Evolutionary conservation across 176 grass and related monocot species (phyloP).

Genomic region (Zea luxurians): DNA sequence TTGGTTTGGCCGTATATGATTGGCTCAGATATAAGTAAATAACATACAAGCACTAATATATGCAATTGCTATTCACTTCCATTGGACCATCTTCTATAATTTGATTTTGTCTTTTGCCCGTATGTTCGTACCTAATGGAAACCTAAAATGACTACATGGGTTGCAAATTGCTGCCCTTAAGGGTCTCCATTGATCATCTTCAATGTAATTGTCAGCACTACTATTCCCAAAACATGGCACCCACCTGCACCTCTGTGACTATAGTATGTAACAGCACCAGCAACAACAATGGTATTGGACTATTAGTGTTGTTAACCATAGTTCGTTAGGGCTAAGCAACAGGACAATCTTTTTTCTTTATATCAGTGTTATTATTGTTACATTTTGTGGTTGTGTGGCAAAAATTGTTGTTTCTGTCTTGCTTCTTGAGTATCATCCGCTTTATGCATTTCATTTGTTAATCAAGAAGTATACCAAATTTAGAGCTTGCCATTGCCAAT

Average conservation of each 20-base stretch:
- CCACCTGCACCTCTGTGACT: not conserved
- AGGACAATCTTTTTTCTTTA: not conserved
- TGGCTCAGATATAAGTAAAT: not conserved
- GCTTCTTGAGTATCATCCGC: not conserved
- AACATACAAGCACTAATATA: not conserved
- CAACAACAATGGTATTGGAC: not conserved
- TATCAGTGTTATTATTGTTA: not conserved
- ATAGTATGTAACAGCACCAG: not conserved
- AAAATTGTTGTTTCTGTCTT: not conserved
- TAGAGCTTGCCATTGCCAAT: not conserved
- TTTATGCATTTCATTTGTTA: not conserved
- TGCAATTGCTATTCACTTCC: not conserved
- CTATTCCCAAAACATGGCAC: not conserved
- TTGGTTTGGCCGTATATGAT: not conserved
- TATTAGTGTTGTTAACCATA: not conserved
- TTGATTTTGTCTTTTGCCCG: not conserved
- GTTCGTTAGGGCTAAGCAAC: not conserved
- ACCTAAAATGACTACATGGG: not conserved
- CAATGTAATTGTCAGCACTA: not conserved
- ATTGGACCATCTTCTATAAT: not conserved
- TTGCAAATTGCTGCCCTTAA: not conserved
- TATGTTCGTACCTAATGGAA: not conserved
- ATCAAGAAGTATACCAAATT: not conserved
- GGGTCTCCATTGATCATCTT: not conserved
- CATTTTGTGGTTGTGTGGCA: not conserved